These are phyloP conservation scores for Solanum aculeatissimum DNA, from an alignment of 305 asterid genomes.

Conservation along the genomic window DNA sequence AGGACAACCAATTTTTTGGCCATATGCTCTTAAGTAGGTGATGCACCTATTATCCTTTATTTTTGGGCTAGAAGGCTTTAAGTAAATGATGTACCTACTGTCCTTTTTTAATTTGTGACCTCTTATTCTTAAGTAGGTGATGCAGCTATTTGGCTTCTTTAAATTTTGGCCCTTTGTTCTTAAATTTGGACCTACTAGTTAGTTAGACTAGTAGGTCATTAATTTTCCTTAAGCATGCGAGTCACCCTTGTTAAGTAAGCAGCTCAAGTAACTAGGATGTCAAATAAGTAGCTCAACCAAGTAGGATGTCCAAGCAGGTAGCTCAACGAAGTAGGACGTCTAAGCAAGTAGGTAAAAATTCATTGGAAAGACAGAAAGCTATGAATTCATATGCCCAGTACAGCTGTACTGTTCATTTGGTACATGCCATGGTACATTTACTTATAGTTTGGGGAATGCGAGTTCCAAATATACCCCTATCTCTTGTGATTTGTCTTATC, in stretches of 20 bases:
- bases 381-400: not conserved
- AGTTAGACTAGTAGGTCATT: not conserved
- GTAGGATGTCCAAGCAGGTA: not conserved
- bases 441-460: not conserved
- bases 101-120: too few relatives aligned
- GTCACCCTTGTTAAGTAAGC: not conserved
- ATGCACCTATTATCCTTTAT: not conserved
- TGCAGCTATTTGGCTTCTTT: not conserved
- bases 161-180: not conserved
- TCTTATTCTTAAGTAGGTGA: not conserved
- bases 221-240: not conserved
- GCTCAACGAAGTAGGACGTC: not conserved
- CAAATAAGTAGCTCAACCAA: not conserved
- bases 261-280: not conserved
- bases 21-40: too few relatives aligned
- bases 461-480: not conserved
- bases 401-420: not conserved
- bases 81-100: too few relatives aligned
- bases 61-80: not conserved
- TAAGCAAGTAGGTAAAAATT: not conserved
- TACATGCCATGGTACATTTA: not conserved
- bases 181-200: not conserved
- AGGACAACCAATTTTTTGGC: not conserved
- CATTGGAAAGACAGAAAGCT: not conserved
- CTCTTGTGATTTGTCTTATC: not conserved